These are phyloP conservation scores for Thermochaetoides thermophila DNA, from an alignment of 495 filamentous ascomycete genomes.

Conservation along the genomic window DNA sequence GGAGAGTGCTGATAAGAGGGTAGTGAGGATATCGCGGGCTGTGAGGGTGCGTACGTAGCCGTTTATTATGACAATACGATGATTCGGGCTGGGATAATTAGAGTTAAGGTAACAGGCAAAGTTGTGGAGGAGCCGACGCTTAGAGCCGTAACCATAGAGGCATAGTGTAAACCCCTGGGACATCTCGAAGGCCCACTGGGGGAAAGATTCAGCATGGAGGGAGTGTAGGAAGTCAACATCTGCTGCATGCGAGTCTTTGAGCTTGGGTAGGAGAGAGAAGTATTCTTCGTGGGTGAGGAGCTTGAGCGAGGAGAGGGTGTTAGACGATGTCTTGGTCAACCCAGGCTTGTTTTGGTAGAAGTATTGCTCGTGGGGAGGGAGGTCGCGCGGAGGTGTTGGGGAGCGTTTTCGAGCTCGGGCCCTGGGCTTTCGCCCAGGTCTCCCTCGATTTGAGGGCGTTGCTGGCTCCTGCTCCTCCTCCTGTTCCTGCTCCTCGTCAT, in stretches of 20 bases:
- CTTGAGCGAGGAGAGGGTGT: slow-evolving; percentile 58
- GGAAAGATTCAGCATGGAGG: slow-evolving; percentile 66
- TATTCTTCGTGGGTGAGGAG: slow-evolving; percentile 85
- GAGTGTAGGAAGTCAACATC: slow-evolving; percentile 57
- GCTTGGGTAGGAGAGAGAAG: slow-evolving; percentile 52
- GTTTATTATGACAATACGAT: slow-evolving; percentile 69
- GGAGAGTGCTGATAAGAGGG: slow-evolving; percentile 51
- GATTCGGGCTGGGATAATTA: slow-evolving; percentile 16
- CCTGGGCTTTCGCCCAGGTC: slow-evolving; percentile 18
- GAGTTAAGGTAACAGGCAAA: slow-evolving; percentile 62
- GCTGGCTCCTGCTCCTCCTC: slow-evolving; percentile 18
- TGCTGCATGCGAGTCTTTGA: slow-evolving; percentile 54
- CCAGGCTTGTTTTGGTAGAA: slow-evolving; percentile 85
- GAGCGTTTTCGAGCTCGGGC: slow-evolving; percentile 43
- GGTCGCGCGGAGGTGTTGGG: slow-evolving; percentile 61
- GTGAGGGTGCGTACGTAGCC: slow-evolving; percentile 69
- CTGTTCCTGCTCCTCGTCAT: slow-evolving; percentile 24
- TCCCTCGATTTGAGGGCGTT: slow-evolving; percentile 44
- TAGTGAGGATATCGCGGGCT: slow-evolving; percentile 63
- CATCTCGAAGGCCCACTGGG: slow-evolving; percentile 89
- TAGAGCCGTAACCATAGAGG: slow-evolving; percentile 85
- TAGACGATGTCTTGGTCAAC: slow-evolving; percentile 68
- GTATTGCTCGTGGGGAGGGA: slow-evolving; percentile 80
- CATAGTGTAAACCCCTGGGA: slow-evolving; percentile 81
- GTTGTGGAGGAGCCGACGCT: slow-evolving; percentile 55